Percentiles rank a stretch among this genome's conserved stretches.
These are phyloP conservation scores for Schizosaccharomyces osmophilus DNA, from an alignment of 805 yeast species.

Conservation along the genomic window DNA sequence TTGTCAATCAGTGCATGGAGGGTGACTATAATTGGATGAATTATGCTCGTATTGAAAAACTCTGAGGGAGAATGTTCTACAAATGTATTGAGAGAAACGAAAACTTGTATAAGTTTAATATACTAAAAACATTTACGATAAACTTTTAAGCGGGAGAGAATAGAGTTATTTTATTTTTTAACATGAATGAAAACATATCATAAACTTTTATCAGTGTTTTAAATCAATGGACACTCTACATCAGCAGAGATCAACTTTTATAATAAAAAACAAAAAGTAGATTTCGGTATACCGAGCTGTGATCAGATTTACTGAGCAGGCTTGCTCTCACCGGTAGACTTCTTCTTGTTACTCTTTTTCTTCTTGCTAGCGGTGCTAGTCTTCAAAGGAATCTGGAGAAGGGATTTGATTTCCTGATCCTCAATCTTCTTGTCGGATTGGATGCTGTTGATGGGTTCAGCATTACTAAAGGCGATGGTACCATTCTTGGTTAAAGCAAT, in stretches of 20 bases:
- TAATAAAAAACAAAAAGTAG: too few species aligned
- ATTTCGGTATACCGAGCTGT: too few species aligned
- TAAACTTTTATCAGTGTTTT: too few species aligned
- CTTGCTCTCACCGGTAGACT: slow-evolving; percentile 3
- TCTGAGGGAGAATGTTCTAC: background rate
- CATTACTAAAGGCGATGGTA: slow-evolving; percentile 30
- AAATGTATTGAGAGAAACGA: too few species aligned
- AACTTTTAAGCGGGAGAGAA: too few species aligned
- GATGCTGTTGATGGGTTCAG: slow-evolving; percentile 24
- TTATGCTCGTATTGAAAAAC: background rate
- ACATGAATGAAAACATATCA: too few species aligned
- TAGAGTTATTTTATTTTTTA: too few species aligned
- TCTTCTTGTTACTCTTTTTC: slow-evolving; percentile 14
- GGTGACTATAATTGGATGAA: background rate
- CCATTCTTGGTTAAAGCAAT: slow-evolving; percentile 55
- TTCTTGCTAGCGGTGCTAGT: slow-evolving; percentile 18
- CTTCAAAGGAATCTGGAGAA: slow-evolving; percentile 29
- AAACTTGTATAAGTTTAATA: too few species aligned
- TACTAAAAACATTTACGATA: too few species aligned
- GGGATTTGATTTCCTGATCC: slow-evolving; percentile 24
- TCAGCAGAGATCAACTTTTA: too few species aligned
- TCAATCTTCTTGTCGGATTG: slow-evolving; percentile 31
- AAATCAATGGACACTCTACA: too few species aligned
- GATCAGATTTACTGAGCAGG: background rate
- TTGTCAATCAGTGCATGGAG: background rate